A percentile compares a stretch with the other conserved stretches of the same genome.
These are phyloP conservation scores for Fusarium newnesense DNA, from an alignment of 2,329 filamentous ascomycete species.

Conservation along the genomic window DNA sequence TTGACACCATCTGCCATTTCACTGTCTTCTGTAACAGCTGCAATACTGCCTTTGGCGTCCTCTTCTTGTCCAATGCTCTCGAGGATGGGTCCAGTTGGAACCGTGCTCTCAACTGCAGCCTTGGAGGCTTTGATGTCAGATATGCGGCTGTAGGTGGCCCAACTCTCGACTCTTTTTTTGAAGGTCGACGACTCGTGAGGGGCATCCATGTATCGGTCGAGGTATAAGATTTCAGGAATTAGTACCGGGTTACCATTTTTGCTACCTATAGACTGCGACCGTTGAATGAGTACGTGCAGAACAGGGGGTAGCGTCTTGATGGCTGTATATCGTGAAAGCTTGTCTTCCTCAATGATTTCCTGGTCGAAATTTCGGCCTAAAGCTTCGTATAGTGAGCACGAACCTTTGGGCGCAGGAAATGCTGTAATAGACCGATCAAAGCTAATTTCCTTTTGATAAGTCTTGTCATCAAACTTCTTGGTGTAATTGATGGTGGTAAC, in stretches of 20 bases:
- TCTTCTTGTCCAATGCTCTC: constrained; percentile 35
- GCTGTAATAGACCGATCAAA: constrained; percentile 73
- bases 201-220: constrained; percentile 88
- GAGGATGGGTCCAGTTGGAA: constrained; percentile 43
- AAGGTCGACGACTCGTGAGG: constrained; percentile 69
- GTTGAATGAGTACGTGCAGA: constrained; percentile 88
- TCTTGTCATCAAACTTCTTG: constrained; percentile 59
- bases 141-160: constrained; percentile 77
- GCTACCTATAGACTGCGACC: constrained; percentile 76
- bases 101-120: constrained; percentile 41
- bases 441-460: constrained; percentile 56
- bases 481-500: constrained; percentile 70
- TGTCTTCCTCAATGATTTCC: constrained; percentile 75
- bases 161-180: constrained; percentile 73
- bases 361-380: constrained; percentile 88
- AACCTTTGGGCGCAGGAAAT: constrained; percentile 61
- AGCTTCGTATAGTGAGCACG: constrained; percentile 80
- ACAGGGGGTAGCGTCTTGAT: constrained; percentile 84
- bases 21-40: not conserved
- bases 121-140: constrained; percentile 60
- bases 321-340: constrained; percentile 72
- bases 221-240: constrained; percentile 82
- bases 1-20: constrained; percentile 1
- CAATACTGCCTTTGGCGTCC: not conserved
- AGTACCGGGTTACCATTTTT: constrained; percentile 83